Evolutionary conservation across 208 protist species (phyloP).

Genomic region (Porcisia deanei): DNA sequence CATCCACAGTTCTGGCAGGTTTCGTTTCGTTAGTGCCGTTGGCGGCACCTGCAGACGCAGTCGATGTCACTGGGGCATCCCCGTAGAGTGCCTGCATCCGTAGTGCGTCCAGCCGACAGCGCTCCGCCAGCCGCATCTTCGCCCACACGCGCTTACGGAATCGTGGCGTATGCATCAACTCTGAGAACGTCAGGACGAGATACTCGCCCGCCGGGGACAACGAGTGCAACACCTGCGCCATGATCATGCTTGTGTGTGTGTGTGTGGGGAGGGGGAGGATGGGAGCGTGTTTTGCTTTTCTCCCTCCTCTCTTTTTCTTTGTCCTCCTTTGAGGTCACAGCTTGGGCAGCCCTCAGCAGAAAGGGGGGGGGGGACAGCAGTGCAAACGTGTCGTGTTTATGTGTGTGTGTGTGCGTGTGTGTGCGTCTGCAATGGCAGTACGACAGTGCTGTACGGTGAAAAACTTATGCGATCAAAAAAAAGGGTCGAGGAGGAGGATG

Average conservation of each 20-base stretch:
- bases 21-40: background rate
- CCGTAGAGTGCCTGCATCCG: conserved; percentile 71
- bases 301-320: too few relatives aligned
- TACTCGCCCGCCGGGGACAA: conserved; percentile 27
- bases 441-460: background rate
- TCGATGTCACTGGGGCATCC: conserved; percentile 43
- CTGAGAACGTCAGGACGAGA: conserved; percentile 25
- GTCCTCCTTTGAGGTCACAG: too few relatives aligned
- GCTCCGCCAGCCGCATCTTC: conserved; percentile 40
- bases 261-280: background rate
- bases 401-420: background rate
- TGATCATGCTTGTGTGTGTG: background rate
- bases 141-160: conserved; percentile 39
- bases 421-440: background rate
- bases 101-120: conserved; percentile 63
- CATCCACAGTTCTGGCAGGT: background rate
- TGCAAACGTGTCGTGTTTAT: background rate
- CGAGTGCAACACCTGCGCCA: conserved; percentile 10
- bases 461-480: too few relatives aligned
- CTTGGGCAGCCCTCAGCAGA: too few relatives aligned
- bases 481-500: background rate
- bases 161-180: conserved; percentile 42
- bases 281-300: background rate
- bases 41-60: background rate
- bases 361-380: too few relatives aligned